Evolutionary conservation across 2,329 filamentous ascomycete species (phyloP), one percentile per base, ranked within the genome.

Genomic region (Sclerotinia sclerotiorum): DNA sequence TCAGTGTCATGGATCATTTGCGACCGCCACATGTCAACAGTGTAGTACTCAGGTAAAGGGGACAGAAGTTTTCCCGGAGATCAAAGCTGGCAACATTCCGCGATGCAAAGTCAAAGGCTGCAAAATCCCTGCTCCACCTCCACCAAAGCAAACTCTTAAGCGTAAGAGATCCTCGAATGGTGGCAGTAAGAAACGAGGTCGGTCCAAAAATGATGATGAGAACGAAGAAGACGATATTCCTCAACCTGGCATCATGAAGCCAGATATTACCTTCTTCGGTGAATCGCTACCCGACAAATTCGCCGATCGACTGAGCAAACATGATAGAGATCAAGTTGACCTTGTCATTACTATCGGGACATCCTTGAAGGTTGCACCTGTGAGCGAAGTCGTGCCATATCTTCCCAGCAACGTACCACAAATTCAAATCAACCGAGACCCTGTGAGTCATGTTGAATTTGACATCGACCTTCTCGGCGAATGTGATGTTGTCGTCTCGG

Each of bases 251-350:
- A 88, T 97, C 77, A 97, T 97, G 93, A 97, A 91, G 84, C 95
- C 95, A 11, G 94, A 98, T 81, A 98, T 99, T 77, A 98, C 93
- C 58, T 98, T 99, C 82, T 98, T 98, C 76, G 94, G 94, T 73
- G 95, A 99, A 81, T 85, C 89, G 63, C 88, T 99, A 1, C 94
- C 94, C 0, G 88, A 92, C 74, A 86, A 88, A 73, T 99, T 99
- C 79, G 91, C 90, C 68, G 83, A 87, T 62, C 90, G 94, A 10
- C 85, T 98, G 19, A 88, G 91, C n/a, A 85, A 92, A 70, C 86
- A 92, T 74, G 95, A 99, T 79, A 88, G 88, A 69, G 87, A 92
- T 72, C 83, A 86, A 68, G 92, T 91, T 1, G 95, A 99, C 78
- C 85, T 99, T 21, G 91, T 98, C 73, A 89, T 99, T 73, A 94